A percentile compares a stretch with the other conserved stretches of the same genome.
phyloP scores from a whole-genome alignment of 2,329 filamentous ascomycete species.

The Aspergillus sp. region DNA sequence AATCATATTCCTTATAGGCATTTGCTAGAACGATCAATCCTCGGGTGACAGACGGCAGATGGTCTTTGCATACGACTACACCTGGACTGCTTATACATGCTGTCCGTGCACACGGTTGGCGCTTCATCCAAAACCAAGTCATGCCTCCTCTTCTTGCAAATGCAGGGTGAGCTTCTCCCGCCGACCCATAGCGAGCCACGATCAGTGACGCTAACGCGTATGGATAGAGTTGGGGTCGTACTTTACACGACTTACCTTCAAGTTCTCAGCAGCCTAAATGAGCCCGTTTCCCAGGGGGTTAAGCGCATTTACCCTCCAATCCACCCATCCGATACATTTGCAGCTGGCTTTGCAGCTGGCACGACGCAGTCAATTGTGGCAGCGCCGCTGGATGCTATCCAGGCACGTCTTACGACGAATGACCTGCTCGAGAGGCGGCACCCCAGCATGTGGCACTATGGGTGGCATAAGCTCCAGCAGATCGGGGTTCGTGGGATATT shows the following conservation, averaged over 20 bases:
- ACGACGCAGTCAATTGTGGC: constrained; percentile 52
- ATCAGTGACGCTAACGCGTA: constrained; percentile 1
- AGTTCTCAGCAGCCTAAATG: constrained; percentile 47
- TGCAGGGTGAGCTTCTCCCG: constrained; percentile 37
- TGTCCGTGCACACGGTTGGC: constrained; percentile 53
- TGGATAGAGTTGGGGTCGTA: constrained; percentile 47
- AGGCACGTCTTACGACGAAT: constrained; percentile 50
- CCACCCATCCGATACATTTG: constrained; percentile 43
- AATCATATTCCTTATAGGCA: no score
- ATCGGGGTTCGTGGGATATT: constrained; percentile 55
- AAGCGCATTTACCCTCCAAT: constrained; percentile 54
- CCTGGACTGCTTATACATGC: constrained; percentile 54
- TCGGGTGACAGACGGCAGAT: constrained; percentile 35
- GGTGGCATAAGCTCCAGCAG: constrained; percentile 46
- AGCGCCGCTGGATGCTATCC: constrained; percentile 54
- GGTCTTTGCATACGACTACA: constrained; percentile 54
- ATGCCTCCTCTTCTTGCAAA: constrained; percentile 56
- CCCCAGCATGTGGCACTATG: constrained; percentile 56
- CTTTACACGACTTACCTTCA: constrained; percentile 57
- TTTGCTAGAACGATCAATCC: constrained; percentile 57
- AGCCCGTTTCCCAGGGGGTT: constrained; percentile 46
- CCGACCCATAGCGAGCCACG: neutral
- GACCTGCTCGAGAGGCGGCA: constrained; percentile 52
- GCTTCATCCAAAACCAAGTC: constrained; percentile 55
- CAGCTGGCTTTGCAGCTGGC: constrained; percentile 52